Conservation (phyloP, 306 rosid species). For the Trifolium repens region DNA sequence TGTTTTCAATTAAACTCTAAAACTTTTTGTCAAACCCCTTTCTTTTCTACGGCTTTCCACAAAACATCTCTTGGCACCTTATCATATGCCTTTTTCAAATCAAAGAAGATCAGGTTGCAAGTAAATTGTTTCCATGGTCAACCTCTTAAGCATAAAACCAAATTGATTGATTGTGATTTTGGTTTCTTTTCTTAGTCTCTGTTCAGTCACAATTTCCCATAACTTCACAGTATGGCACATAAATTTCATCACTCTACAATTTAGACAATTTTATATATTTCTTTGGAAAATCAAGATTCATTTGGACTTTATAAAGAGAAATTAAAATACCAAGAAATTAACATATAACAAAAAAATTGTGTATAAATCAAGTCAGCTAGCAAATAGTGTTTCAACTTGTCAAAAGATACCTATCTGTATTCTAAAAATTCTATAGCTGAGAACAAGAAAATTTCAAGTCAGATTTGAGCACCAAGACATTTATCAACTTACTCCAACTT, state of each 20-base stretch:
- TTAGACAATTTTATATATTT: not conserved
- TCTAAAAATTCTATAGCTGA: conserved; percentile 11
- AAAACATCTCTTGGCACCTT: not conserved
- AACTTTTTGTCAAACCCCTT: not conserved
- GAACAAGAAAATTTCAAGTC: conserved; percentile 21
- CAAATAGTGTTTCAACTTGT: conserved; percentile 23
- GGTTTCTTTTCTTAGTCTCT: not conserved
- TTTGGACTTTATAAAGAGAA: not conserved
- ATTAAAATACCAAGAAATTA: not conserved
- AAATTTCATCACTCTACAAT: not conserved
- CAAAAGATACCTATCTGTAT: not conserved
- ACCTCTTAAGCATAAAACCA: not conserved
- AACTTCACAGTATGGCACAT: not conserved
- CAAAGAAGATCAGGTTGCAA: not conserved
- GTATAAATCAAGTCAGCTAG: conserved; percentile 18
- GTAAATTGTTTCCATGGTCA: not conserved
- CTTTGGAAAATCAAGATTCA: too few relatives aligned
- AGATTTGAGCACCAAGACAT: conserved; percentile 16
- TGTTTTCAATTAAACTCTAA: conserved; percentile 9
- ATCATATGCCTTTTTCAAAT: not conserved
- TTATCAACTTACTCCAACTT: conserved; percentile 75
- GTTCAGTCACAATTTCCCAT: not conserved
- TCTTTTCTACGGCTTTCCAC: not conserved
- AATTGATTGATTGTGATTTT: not conserved
- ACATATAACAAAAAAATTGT: conserved; percentile 12